A percentile compares a stretch with the other conserved stretches of the same genome.
Conservation (phyloP, 441 rosid genomes). For the Daphne laureola region DNA sequence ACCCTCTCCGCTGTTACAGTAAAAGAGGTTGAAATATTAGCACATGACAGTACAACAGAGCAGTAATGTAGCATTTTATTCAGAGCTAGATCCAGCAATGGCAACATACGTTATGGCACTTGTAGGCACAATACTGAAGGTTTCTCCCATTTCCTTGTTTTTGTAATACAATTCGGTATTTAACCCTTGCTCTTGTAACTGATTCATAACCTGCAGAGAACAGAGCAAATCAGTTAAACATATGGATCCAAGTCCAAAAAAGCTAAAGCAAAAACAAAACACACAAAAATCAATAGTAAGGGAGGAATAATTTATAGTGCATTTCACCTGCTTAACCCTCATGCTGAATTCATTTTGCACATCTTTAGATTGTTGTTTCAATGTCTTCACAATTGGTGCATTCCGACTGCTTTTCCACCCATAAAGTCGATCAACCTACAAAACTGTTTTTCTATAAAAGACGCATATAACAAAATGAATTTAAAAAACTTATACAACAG, state of each 20-base stretch:
- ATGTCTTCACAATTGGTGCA: slow-evolving; percentile 66
- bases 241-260: slow-evolving; percentile 14
- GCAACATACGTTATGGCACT: slow-evolving; percentile 71
- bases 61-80: background rate
- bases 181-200: slow-evolving; percentile 89
- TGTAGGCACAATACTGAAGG: slow-evolving; percentile 85
- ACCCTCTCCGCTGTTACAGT: slow-evolving; percentile 76
- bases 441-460: slow-evolving; percentile 2
- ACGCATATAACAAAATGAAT: slow-evolving; percentile 5
- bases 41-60: background rate
- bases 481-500: background rate
- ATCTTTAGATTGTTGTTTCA: slow-evolving; percentile 74
- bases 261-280: slow-evolving; percentile 4
- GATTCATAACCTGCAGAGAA: slow-evolving; percentile 52
- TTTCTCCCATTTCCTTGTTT: slow-evolving; percentile 83
- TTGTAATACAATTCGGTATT: slow-evolving; percentile 92
- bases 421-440: slow-evolving; percentile 91
- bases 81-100: slow-evolving; percentile 6
- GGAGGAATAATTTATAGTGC: slow-evolving; percentile 1
- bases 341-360: slow-evolving; percentile 67
- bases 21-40: slow-evolving; percentile 10
- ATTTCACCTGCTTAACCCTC: slow-evolving; percentile 54
- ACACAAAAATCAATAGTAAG: slow-evolving; percentile 8
- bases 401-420: slow-evolving; percentile 80
- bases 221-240: slow-evolving; percentile 9